phyloP scores from a whole-genome alignment of 2,329 filamentous ascomycete genomes.

The Tolypocladium inflatum region DNA sequence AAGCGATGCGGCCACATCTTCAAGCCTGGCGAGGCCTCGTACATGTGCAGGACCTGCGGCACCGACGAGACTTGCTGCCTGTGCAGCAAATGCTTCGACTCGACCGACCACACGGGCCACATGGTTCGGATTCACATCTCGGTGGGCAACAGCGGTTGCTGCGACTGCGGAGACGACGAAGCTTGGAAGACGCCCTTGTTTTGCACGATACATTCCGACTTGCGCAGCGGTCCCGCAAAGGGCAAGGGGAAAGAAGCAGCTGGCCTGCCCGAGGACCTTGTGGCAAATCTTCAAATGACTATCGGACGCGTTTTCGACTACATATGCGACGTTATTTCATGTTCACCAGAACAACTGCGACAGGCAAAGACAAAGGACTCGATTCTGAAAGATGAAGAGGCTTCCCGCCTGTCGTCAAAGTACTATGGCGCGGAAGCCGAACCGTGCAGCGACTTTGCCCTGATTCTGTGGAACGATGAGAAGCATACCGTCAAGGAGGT shows the following conservation, averaged over 20 bases:
- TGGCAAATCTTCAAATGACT: constrained; percentile 73
- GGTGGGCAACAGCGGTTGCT: constrained; percentile 87
- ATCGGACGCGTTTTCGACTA: constrained; percentile 83
- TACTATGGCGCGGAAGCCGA: constrained; percentile 56
- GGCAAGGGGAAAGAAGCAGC: constrained; percentile 51
- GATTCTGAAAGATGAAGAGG: constrained; percentile 71
- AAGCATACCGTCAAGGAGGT: constrained; percentile 95
- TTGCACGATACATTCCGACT: constrained; percentile 83
- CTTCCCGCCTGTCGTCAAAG: constrained; percentile 60
- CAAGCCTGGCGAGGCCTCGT: constrained; percentile 86
- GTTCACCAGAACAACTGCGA: constrained; percentile 89
- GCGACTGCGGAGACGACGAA: constrained; percentile 92
- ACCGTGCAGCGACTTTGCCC: constrained; percentile 55
- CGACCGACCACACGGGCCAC: constrained; percentile 89
- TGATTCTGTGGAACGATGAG: constrained; percentile 96
- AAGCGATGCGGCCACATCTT: constrained; percentile 97
- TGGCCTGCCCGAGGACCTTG: constrained; percentile 63
- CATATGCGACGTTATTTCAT: constrained; percentile 95
- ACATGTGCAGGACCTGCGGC: constrained; percentile 88
- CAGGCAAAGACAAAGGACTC: constrained; percentile 74
- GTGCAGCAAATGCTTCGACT: constrained; percentile 88
- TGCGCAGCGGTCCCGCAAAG: constrained; percentile 39
- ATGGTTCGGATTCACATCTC: constrained; percentile 84
- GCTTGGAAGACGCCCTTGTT: constrained; percentile 83
- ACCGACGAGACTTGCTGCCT: constrained; percentile 92